Base-by-base conservation (phyloP, 1,284 basidiomycete genomes). In the Moesziomyces antarcticus region DNA sequence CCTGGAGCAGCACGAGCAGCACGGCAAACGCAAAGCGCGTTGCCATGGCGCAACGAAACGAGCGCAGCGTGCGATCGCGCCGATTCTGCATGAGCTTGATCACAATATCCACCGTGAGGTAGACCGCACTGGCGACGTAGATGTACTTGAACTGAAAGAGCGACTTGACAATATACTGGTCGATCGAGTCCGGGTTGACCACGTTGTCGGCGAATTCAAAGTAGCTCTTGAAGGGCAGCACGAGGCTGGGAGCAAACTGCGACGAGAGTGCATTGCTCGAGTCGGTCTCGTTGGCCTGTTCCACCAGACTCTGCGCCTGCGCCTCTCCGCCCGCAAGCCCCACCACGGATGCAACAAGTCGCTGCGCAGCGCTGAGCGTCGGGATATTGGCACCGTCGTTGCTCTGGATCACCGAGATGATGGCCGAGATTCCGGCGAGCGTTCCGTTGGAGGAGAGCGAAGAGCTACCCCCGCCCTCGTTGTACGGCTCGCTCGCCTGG, bases 91-190 rank as follows among this genome's bases (percentile, higher is more conserved):
- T 72, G 18, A 50, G 49, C 50, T 72, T 72, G 55, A 72, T 58
- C 47, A 63, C 52, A n/a, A 67, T 66, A 30, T 67, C 64, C 22
- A 62, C 52, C 25, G 49, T 43, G 16, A 72, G 37, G 30, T 62
- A 72, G 16, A 54, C 59, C 6, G 69, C 69, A 20, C 63, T 58
- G 1, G 63, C 59, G 8, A 72, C 56, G 48, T 61, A 72, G 51
- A 72, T 72, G 52, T 72, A 72, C 27, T 72, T 67, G 59, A 61
- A 72, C 59, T 72, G 63, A 46, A 72, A 72, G 9, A 67, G 50
- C 40, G 55, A 58, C 42, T 63, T 56, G 42, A 18, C 43, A 16
- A 55, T 50, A 41, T 53, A 72, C n/a, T 58, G 45, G 18, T 50
- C 14, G 21, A 62, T 22, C 45, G 69, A 72, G 46, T 72, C 69